Conservation (phyloP, 2,329 filamentous ascomycete species). For the Pseudonectria foliicola region DNA sequence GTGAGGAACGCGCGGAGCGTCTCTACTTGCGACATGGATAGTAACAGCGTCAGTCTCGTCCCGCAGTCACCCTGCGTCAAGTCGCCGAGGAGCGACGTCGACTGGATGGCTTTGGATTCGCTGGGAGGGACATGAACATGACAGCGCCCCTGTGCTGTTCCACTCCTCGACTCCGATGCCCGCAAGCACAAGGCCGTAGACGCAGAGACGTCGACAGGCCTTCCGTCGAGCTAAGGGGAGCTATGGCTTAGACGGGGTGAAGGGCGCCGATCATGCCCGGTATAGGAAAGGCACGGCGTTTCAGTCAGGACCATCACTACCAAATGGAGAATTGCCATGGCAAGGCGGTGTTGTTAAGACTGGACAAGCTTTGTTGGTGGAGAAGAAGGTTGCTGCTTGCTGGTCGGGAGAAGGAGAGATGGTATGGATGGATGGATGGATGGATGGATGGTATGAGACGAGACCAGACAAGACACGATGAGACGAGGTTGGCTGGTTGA, state of each 20-base stretch:
- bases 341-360: slow-evolving; percentile 27
- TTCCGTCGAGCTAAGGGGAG: background rate
- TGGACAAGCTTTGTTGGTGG: slow-evolving; percentile 32
- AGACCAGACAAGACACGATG: background rate
- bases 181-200: too few species aligned
- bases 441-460: background rate
- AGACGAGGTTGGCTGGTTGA: background rate
- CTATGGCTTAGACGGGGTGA: slow-evolving; percentile 6
- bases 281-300: slow-evolving; percentile 25
- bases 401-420: slow-evolving; percentile 9
- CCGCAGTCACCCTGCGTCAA: too few species aligned
- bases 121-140: too few species aligned
- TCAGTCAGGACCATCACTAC: slow-evolving; percentile 28
- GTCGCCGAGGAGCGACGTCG: too few species aligned
- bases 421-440: slow-evolving; percentile 2
- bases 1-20: too few species aligned
- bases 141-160: too few species aligned
- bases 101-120: too few species aligned
- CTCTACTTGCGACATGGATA: too few species aligned
- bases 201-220: background rate
- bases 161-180: too few species aligned
- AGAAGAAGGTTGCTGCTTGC: slow-evolving; percentile 1
- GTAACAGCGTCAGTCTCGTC: too few species aligned
- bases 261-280: slow-evolving; percentile 17
- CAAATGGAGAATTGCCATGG: slow-evolving; percentile 16